Evolutionary conservation across 2,329 filamentous ascomycete species (phyloP).

Genomic region (Ascochyta lentis): DNA sequence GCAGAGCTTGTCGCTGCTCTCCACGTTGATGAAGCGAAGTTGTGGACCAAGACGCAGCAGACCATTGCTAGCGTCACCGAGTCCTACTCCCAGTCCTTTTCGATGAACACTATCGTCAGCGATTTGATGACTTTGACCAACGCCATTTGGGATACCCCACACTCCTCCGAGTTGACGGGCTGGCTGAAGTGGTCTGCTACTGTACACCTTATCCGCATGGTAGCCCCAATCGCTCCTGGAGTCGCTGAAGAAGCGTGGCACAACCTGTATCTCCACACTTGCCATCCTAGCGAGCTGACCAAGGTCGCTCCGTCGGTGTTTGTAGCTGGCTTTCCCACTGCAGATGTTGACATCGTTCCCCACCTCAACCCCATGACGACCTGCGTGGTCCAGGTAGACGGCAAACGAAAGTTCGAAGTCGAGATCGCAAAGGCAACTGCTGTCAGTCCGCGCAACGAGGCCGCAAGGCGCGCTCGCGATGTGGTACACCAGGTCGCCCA

Average conservation of each 20-base stretch:
- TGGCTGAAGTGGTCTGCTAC: constrained; percentile 59
- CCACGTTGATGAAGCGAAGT: constrained; percentile 44
- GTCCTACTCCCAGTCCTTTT: constrained; percentile 74
- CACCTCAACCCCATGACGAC: constrained; percentile 59
- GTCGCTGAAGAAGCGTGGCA: constrained; percentile 84
- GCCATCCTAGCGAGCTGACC: constrained; percentile 5
- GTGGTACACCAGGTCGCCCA: constrained; percentile 67
- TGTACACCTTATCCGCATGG: constrained; percentile 69
- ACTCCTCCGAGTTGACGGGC: constrained; percentile 47
- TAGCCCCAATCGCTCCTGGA: constrained; percentile 81
- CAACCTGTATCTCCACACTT: constrained; percentile 52
- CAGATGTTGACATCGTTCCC: constrained; percentile 57
- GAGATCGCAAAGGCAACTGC: constrained; percentile 64
- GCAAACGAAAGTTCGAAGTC: constrained; percentile 74
- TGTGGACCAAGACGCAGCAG: constrained; percentile 72
- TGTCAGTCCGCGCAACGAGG: constrained; percentile 28
- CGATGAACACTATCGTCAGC: constrained; percentile 83
- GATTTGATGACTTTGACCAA: constrained; percentile 86
- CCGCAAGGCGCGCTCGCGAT: constrained; percentile 53
- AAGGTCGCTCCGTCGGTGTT: constrained; percentile 49
- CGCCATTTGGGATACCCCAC: constrained; percentile 44
- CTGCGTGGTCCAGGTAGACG: constrained; percentile 79
- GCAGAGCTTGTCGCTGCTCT: constrained; percentile 21
- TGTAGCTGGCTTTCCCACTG: constrained; percentile 63
- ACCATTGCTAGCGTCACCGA: constrained; percentile 71